Evolutionary conservation across 2,329 filamentous ascomycete species (phyloP), one percentile per base, ranked within the genome.

Genomic region (Delphinella strobiligena): DNA sequence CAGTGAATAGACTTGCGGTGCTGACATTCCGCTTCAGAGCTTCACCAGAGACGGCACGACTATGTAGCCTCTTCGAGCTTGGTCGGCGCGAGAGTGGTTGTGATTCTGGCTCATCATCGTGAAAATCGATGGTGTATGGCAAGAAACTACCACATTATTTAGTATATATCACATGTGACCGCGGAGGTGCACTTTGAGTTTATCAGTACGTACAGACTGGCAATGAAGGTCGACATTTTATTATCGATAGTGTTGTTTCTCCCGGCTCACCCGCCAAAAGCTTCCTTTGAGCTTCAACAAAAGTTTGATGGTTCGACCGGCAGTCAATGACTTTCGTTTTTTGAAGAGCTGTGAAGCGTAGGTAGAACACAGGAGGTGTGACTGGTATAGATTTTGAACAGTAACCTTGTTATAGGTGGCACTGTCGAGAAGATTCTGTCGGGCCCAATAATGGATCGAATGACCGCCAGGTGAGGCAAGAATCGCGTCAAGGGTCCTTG

Each of bases 91-190:
- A 29, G 9, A 35, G 42, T 24, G 42, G 34, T 27, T 41, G 42
- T 24, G 42, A 34, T 27, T 41, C 27, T 42, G 44, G 74, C 41
- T 83, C 69, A 50, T 80, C 79, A 39, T 27, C 22, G 22, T 66
- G 56, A 60, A 96, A 96, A 60, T 93, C 80, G 54, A 94, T 71
- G 31, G 89, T 96, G 60, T 93, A 88, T 24, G 89, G 89, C 27
- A 95, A 74, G 58, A 94, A 94, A 42, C 88, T 94, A 19, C 8
- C 3, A n/a, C 15, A 4, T 32, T 19, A 37, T 29, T 27, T 22
- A 16, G 5, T 8, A 14, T 33, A 11, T n/a, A n/a, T n/a, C n/a
- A n/a, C n/a, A n/a, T n/a, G n/a, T n/a, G n/a, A 12, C 22, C 7
- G 22, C 22, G 12, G 22, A 27, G 22, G 7, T 7, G 22, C 22